phyloP scores from a whole-genome alignment of 495 filamentous ascomycete genomes.

The Tuber borchii region DNA sequence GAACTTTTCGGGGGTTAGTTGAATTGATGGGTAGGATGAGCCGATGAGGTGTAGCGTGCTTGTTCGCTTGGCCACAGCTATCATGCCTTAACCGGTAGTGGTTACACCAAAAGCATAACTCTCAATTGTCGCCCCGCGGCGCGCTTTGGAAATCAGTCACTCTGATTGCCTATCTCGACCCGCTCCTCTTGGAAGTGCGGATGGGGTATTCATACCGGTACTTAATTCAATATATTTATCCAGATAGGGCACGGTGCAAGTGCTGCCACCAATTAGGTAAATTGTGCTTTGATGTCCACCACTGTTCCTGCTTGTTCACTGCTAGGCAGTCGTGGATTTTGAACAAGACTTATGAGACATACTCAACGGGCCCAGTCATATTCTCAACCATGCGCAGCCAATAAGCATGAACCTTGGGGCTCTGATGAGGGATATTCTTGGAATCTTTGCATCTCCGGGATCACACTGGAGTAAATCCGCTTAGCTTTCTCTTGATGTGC shows the following conservation, averaged over 20 bases:
- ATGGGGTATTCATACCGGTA: neutral
- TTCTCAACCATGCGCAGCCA: neutral
- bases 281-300: neutral
- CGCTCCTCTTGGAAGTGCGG: neutral
- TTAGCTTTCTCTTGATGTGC: neutral
- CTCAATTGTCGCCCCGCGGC: conserved; percentile 3
- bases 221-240: too few species aligned
- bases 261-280: neutral
- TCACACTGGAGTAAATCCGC: neutral
- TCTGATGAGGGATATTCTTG: neutral
- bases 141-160: neutral
- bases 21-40: neutral
- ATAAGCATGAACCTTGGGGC: neutral
- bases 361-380: neutral
- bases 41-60: neutral
- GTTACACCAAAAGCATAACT: neutral
- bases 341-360: neutral
- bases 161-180: neutral
- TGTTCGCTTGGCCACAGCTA: neutral
- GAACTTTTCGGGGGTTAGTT: neutral
- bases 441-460: neutral
- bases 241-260: too few species aligned
- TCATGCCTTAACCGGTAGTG: neutral
- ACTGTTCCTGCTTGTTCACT: neutral
- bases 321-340: neutral